Conservation (phyloP, 768 basidiomycete genomes). For the Mycena chlorophos region DNA sequence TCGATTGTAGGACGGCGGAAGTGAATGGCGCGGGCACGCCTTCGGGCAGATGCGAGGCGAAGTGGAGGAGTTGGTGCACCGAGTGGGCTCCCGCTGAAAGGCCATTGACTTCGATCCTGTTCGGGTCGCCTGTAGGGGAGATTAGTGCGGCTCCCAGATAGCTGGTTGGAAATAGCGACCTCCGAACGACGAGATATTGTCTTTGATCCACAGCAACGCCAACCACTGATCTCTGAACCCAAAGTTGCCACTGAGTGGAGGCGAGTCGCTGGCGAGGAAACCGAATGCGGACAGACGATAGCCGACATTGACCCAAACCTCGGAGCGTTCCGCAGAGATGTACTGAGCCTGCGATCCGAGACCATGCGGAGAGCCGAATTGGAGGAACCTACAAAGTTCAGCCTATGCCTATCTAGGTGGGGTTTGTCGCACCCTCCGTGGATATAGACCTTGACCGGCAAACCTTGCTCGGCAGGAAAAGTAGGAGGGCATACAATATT, state of each 20-base stretch:
- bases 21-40: constrained; percentile 61
- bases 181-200: constrained; percentile 69
- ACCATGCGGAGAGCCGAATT: constrained; percentile 74
- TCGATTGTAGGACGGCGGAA: constrained; percentile 70
- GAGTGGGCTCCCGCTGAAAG: constrained; percentile 79
- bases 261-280: constrained; percentile 67
- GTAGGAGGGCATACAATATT: constrained; percentile 66
- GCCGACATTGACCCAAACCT: constrained; percentile 77
- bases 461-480: constrained; percentile 40
- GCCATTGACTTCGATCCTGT: constrained; percentile 62
- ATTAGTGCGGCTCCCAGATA: not conserved
- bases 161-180: constrained; percentile 33
- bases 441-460: constrained; percentile 74
- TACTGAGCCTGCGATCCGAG: constrained; percentile 65
- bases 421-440: constrained; percentile 78
- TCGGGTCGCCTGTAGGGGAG: constrained; percentile 49
- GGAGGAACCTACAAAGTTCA: constrained; percentile 56
- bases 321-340: constrained; percentile 58
- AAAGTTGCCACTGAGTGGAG: constrained; percentile 67
- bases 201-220: constrained; percentile 69
- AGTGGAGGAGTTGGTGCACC: constrained; percentile 72
- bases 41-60: constrained; percentile 61
- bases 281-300: constrained; percentile 78
- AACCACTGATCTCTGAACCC: constrained; percentile 87
- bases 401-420: not conserved